Conservation (phyloP, 371 early-diverging fungal genomes). For the Funneliformis caledonium region DNA sequence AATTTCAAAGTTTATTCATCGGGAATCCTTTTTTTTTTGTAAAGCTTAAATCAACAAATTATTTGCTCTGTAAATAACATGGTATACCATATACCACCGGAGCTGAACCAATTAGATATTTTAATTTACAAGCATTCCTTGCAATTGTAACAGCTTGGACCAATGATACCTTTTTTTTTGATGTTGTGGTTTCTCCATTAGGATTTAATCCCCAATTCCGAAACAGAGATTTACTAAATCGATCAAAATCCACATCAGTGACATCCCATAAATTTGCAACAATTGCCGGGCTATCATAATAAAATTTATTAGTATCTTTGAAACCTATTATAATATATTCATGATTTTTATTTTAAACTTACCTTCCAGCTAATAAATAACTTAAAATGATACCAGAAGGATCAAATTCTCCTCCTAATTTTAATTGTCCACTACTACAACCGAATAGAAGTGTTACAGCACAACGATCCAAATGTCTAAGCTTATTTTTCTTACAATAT, state of each 20-base stretch:
- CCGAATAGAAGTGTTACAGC: conserved; percentile 88
- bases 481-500: conserved; percentile 71
- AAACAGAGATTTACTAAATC: conserved; percentile 75
- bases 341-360: conserved; percentile 6
- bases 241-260: conserved; percentile 97
- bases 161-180: conserved; percentile 52
- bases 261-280: conserved; percentile 99
- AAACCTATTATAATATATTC: background rate
- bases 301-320: background rate
- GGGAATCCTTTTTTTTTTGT: too few species aligned
- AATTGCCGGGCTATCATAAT: conserved; percentile 69
- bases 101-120: conserved; percentile 93
- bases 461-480: conserved; percentile 68
- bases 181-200: background rate
- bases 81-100: conserved; percentile 97
- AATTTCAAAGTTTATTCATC: too few species aligned
- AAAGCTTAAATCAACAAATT: too few species aligned
- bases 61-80: conserved; percentile 36
- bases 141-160: conserved; percentile 75
- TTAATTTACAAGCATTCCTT: conserved; percentile 77
- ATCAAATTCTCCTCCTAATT: conserved; percentile 83
- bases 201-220: conserved; percentile 63
- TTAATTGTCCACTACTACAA: conserved; percentile 85
- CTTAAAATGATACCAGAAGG: conserved; percentile 80
- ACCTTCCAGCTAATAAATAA: conserved; percentile 82